A percentile compares a stretch with the other conserved stretches of the same genome.
Evolutionary conservation across 2,329 filamentous ascomycete genomes (phyloP).

Genomic region (Cytospora schulzeri): DNA sequence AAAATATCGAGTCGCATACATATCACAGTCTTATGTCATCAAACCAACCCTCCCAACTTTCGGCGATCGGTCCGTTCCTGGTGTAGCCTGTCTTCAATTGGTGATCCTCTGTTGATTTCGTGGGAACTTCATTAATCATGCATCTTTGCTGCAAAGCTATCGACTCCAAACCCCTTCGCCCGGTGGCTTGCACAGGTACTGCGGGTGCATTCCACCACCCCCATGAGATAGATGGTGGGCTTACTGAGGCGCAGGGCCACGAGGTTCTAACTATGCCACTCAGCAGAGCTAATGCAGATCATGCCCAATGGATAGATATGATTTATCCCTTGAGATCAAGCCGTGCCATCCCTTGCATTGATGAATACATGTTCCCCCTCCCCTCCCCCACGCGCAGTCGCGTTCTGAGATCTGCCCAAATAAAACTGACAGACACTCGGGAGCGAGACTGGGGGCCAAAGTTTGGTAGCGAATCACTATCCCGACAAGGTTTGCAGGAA

Average conservation of each 20-base stretch:
- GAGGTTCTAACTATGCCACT: not conserved
- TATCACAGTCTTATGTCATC: slow-evolving; percentile 9
- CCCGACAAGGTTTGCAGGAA: not conserved
- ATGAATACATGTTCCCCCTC: not conserved
- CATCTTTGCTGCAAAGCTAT: too few relatives aligned
- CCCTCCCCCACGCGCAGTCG: not conserved
- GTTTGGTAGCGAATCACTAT: not conserved
- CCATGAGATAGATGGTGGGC: not conserved
- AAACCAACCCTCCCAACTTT: not conserved
- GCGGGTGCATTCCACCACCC: too few relatives aligned
- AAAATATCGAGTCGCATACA: slow-evolving; percentile 8
- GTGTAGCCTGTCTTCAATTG: too few relatives aligned
- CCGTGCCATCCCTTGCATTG: not conserved
- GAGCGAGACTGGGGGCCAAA: not conserved
- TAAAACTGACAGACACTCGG: not conserved
- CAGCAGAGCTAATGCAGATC: not conserved
- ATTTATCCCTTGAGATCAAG: not conserved
- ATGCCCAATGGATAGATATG: not conserved
- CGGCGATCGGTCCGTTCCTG: not conserved
- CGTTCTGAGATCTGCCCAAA: not conserved
- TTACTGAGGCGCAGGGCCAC: not conserved
- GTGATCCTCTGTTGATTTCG: not conserved
- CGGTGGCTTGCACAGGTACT: not conserved
- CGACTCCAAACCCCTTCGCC: not conserved
- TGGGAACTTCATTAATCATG: not conserved